Conservation (phyloP, 2,329 filamentous ascomycete species). For the Verticillium albo-atrum region DNA sequence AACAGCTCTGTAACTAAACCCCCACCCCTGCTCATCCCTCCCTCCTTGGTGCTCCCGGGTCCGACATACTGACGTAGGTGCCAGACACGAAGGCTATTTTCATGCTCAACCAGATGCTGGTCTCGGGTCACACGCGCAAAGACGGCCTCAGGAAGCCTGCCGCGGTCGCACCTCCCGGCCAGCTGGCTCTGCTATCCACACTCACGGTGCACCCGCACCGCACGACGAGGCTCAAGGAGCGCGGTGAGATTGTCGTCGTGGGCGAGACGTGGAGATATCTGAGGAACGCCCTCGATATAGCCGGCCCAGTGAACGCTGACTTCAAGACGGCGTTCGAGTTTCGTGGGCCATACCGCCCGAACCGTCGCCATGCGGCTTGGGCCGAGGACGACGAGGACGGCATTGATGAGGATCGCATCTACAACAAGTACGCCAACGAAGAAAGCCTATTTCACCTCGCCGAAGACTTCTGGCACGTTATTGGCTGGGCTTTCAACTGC, state of each 20-base stretch:
- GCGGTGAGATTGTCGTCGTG: slow-evolving; percentile 58
- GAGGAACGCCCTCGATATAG: slow-evolving; percentile 57
- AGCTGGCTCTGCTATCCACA: slow-evolving; percentile 74
- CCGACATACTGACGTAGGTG: not conserved
- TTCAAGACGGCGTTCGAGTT: slow-evolving; percentile 73
- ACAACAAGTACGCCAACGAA: slow-evolving; percentile 55
- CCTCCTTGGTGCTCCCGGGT: not conserved
- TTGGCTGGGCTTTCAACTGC: slow-evolving; percentile 90
- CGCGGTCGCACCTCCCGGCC: slow-evolving; percentile 63
- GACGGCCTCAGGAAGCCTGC: slow-evolving; percentile 34
- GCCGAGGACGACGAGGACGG: slow-evolving; percentile 37
- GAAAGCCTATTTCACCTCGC: slow-evolving; percentile 70
- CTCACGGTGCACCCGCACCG: slow-evolving; percentile 76
- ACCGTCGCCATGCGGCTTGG: not conserved
- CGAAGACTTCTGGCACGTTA: slow-evolving; percentile 81
- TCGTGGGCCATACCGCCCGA: slow-evolving; percentile 33
- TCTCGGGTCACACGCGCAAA: slow-evolving; percentile 38
- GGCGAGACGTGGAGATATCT: slow-evolving; percentile 67
- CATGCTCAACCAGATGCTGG: slow-evolving; percentile 61
- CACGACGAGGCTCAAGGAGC: slow-evolving; percentile 66
- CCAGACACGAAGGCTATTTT: slow-evolving; percentile 54
- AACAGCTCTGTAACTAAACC: slow-evolving; percentile 63
- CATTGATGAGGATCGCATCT: slow-evolving; percentile 47
- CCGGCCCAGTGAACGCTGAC: slow-evolving; percentile 66
- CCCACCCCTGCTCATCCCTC: slow-evolving; percentile 1